Base-by-base conservation (phyloP, 805 yeast genomes). In the Tetrapisispora phaffii region DNA sequence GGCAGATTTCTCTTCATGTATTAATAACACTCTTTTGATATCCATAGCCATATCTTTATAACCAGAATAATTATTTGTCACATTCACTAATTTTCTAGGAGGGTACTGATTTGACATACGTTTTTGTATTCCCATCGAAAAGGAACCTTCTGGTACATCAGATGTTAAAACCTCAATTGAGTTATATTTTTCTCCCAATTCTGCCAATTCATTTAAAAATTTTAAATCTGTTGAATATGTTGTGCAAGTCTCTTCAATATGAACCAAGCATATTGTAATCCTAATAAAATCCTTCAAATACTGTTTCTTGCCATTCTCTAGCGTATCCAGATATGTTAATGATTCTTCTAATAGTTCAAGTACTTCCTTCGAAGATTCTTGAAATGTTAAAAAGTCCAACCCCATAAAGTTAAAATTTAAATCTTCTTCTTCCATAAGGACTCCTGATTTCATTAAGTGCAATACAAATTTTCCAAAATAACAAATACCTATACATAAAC, bases 391-490 rank as follows among this genome's bases (percentile, higher is more conserved):
- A 33, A 72, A 64, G 48, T 72, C 69, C 54, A 71, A 69, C 33
- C 77, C 79, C 79, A 81, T 77, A 13, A 71, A 70, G 52, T 81
- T 76, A 1, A 82, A 75, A 45, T 79, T 79, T 28, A 84, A 64
- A 62, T 85, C 94, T 57, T 84, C 93, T 55, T 82, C 93, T 55
- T 83, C 87, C 50, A 75, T 77, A 10, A 82, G 66, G 8, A 78
- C 81, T n/a, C 80, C 80, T 7, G 72, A 66, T 42, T 66, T 66
- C 1, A 80, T 78, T 32, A 80, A 64, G 8, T 62, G 60, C 15
- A 70, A 64, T 13, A 60, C 55, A 47, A 73, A 65, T 19, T 75
- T 75, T 17, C 80, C 74, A 60, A 75, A 73, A 54, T 74, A 75
- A 41, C 78, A 63, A 6, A 80, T 52, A 2, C 81, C 85, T 9